Evolutionary conservation across 179 eudicot genomes (phyloP).

Genomic region (Gypsophila paniculata): DNA sequence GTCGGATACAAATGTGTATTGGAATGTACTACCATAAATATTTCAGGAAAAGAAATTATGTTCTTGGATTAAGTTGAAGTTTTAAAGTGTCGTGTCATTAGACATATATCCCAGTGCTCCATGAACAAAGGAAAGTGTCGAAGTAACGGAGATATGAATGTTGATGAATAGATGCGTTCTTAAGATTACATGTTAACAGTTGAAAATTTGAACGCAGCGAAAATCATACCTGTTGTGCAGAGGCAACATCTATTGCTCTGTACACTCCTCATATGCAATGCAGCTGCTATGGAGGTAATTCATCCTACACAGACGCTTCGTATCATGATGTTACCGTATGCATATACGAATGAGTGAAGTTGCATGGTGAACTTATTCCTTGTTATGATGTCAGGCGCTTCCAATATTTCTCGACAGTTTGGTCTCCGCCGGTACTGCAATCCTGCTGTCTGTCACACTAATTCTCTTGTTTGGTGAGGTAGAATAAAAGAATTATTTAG

Average conservation of each 20-base stretch:
- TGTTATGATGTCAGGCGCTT: constrained; percentile 27
- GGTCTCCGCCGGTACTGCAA: constrained; percentile 25
- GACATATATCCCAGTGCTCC: too few species aligned
- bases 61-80: too few species aligned
- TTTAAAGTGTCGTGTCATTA: too few species aligned
- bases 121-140: too few species aligned
- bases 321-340: not conserved
- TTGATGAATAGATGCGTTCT: too few species aligned
- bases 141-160: too few species aligned
- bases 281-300: constrained; percentile 44
- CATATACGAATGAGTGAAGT: not conserved
- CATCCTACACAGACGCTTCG: not conserved
- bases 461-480: constrained; percentile 35
- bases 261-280: constrained; percentile 42
- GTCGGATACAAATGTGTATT: too few species aligned
- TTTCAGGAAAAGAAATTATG: too few species aligned
- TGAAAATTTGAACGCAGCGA: constrained; percentile 23
- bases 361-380: not conserved
- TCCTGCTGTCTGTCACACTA: constrained; percentile 33
- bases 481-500: not conserved
- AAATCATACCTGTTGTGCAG: constrained; percentile 37
- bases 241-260: constrained; percentile 37
- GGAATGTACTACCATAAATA: too few species aligned
- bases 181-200: not conserved
- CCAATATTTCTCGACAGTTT: constrained; percentile 39